Evolutionary conservation across 2,329 filamentous ascomycete genomes (phyloP).

Genomic region (Talaromyces verruculosus): DNA sequence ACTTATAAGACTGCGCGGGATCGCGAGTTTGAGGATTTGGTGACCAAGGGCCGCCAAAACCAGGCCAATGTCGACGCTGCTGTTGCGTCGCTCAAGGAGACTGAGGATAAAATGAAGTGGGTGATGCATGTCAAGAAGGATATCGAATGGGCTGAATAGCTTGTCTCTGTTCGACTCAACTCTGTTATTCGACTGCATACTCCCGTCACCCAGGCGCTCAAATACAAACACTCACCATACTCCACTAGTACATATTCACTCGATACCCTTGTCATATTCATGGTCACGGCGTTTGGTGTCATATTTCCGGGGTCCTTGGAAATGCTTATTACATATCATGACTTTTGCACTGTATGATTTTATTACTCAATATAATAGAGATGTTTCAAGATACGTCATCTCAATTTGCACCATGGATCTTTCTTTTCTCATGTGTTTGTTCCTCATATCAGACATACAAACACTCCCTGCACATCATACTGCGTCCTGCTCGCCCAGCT

Average conservation of each 20-base stretch:
- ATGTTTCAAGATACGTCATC: neutral
- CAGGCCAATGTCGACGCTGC: slow-evolving; percentile 38
- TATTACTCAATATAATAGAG: neutral
- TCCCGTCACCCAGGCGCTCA: neutral
- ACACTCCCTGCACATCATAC: neutral
- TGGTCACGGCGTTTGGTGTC: slow-evolving; percentile 13
- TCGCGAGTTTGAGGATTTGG: slow-evolving; percentile 36
- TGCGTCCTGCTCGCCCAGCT: neutral
- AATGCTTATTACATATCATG: slow-evolving; percentile 2
- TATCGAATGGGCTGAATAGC: slow-evolving; percentile 32
- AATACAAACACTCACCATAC: neutral
- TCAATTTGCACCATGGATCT: neutral
- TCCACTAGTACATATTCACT: slow-evolving; percentile 1
- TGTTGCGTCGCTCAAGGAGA: slow-evolving; percentile 43
- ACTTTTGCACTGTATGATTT: neutral
- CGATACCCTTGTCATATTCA: slow-evolving; percentile 17
- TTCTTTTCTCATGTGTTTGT: neutral
- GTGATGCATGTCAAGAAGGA: slow-evolving; percentile 45
- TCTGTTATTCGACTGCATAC: neutral
- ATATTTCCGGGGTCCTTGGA: neutral
- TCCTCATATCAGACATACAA: neutral
- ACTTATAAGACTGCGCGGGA: slow-evolving; percentile 46
- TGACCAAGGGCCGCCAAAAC: slow-evolving; percentile 33
- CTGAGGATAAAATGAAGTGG: slow-evolving; percentile 50
- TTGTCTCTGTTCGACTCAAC: neutral